Evolutionary conservation across 768 basidiomycete species (phyloP).

Genomic region (Russula sp.): DNA sequence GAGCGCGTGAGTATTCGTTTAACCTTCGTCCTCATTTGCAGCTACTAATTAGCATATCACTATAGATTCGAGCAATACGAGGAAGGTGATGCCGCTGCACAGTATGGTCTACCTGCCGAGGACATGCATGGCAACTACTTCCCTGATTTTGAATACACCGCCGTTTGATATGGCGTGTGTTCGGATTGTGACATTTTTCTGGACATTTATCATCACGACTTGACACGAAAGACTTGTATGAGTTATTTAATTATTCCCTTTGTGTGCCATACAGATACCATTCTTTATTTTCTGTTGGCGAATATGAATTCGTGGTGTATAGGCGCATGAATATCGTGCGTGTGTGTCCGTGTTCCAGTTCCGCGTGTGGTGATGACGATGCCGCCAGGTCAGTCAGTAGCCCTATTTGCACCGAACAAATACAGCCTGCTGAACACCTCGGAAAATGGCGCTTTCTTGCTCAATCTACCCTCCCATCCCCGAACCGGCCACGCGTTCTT

Average conservation of each 20-base stretch:
- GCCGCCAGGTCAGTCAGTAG: not conserved
- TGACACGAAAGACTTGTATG: slow-evolving; percentile 17
- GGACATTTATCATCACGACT: slow-evolving; percentile 11
- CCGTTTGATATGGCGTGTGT: slow-evolving; percentile 7
- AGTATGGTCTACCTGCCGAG: slow-evolving; percentile 49
- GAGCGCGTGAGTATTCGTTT: slow-evolving; percentile 64
- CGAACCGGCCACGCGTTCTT: slow-evolving; percentile 1
- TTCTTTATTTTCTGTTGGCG: not conserved
- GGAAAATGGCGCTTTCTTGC: slow-evolving; percentile 18
- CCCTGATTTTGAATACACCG: slow-evolving; percentile 72
- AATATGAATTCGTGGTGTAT: not conserved
- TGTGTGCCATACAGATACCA: slow-evolving; percentile 13
- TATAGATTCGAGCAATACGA: slow-evolving; percentile 71
- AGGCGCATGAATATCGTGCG: not conserved
- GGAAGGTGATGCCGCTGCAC: slow-evolving; percentile 55
- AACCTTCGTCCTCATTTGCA: not conserved
- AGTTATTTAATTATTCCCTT: not conserved
- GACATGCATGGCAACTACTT: slow-evolving; percentile 66
- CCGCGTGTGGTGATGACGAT: too few relatives aligned
- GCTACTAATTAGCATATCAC: not conserved
- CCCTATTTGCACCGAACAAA: slow-evolving; percentile 20
- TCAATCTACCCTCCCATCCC: slow-evolving; percentile 16
- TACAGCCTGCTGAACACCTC: slow-evolving; percentile 9
- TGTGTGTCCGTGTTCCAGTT: not conserved
- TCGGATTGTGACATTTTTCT: not conserved